Percentiles rank a stretch among this genome's conserved stretches.
Evolutionary conservation across 2,329 filamentous ascomycete genomes (phyloP).

Genomic region (Arthrobotrys pseudoclavata): DNA sequence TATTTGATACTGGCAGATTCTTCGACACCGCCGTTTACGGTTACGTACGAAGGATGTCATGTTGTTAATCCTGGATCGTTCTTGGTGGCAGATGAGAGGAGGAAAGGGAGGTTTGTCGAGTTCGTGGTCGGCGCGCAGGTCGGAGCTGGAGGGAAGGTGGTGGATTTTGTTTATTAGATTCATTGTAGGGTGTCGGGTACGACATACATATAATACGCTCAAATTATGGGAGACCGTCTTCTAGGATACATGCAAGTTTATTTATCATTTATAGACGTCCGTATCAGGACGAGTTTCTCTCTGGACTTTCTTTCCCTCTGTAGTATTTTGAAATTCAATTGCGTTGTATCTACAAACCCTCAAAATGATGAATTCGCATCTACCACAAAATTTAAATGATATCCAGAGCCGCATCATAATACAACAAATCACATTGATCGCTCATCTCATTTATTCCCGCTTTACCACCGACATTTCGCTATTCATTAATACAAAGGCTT

Average conservation of each 20-base stretch:
- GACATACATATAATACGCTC: too few species aligned
- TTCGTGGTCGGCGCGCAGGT: constrained; percentile 77
- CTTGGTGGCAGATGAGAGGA: constrained; percentile 77
- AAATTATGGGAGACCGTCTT: too few species aligned
- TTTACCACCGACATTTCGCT: constrained; percentile 13
- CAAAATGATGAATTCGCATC: not conserved
- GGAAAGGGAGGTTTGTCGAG: constrained; percentile 85
- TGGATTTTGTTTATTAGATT: constrained; percentile 74
- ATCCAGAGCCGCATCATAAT: constrained; percentile 8
- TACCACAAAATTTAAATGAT: not conserved
- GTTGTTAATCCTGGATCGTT: constrained; percentile 92
- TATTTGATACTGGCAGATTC: constrained; percentile 82
- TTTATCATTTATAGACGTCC: too few species aligned
- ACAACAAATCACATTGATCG: constrained; percentile 6
- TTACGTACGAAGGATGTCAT: constrained; percentile 95
- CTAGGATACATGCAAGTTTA: too few species aligned
- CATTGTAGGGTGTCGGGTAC: not conserved
- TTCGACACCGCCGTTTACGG: constrained; percentile 82
- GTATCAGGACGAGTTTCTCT: too few species aligned
- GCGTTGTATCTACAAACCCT: not conserved
- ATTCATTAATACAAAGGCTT: constrained; percentile 18
- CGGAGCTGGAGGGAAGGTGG: constrained; percentile 70
- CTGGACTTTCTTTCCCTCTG: too few species aligned
- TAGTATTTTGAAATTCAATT: not conserved
- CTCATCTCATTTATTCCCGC: constrained; percentile 23